phyloP scores from a whole-genome alignment of 345 rosid genomes.

The Populus deltoides region DNA sequence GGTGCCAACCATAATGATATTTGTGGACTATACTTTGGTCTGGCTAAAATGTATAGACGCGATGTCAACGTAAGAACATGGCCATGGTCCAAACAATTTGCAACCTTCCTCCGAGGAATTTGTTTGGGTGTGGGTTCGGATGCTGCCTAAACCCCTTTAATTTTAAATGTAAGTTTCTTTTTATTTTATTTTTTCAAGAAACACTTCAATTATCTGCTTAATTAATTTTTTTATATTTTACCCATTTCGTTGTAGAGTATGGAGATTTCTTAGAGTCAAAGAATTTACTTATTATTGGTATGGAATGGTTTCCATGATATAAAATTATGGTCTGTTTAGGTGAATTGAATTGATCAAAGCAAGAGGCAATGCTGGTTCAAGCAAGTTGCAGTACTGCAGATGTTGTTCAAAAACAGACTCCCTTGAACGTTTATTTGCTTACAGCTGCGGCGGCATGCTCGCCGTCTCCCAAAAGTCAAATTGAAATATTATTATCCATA shows the following conservation, averaged over 20 bases:
- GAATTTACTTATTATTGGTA: neutral
- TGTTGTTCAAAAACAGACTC: neutral
- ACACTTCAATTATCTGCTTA: neutral
- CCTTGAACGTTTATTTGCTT: neutral
- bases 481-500: too few species aligned
- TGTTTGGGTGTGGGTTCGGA: neutral
- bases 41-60: neutral
- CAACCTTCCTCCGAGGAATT: neutral
- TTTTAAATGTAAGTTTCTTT: neutral
- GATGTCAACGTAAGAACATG: neutral
- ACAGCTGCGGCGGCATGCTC: neutral
- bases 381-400: neutral
- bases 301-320: neutral
- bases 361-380: neutral
- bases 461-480: neutral
- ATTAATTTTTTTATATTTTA: too few species aligned
- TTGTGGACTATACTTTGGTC: neutral
- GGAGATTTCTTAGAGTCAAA: neutral
- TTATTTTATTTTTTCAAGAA: neutral
- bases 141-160: neutral
- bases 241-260: neutral
- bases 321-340: neutral
- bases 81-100: neutral
- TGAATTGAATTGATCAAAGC: neutral
- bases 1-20: constrained; percentile 6